These are phyloP conservation scores for Quercus tomentella DNA, from an alignment of 331 rosid genomes.

Conservation along the genomic window DNA sequence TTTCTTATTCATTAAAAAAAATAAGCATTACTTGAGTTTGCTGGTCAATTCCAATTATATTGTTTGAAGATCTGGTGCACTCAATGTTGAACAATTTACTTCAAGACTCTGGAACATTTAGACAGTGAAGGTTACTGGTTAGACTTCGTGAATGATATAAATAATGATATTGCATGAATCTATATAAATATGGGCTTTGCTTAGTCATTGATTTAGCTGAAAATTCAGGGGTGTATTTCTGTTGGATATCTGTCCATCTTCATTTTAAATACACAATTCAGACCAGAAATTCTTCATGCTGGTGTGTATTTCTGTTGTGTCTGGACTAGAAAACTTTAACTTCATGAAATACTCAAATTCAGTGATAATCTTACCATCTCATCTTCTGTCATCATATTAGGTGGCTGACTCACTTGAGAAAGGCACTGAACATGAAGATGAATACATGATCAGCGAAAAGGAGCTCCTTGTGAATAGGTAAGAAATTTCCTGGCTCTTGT, in stretches of 20 bases:
- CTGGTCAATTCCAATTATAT: not conserved
- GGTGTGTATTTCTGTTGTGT: not conserved
- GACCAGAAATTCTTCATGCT: not conserved
- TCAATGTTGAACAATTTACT: not conserved
- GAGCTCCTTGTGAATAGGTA: constrained; percentile 98
- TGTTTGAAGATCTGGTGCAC: not conserved
- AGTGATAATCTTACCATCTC: not conserved
- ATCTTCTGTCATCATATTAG: constrained; percentile 31
- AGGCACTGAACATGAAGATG: constrained; percentile 99
- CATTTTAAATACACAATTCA: not conserved
- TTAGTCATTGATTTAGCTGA: not conserved
- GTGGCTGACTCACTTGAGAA: constrained; percentile 98
- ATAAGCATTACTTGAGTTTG: no score
- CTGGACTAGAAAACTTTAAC: not conserved
- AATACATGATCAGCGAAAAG: constrained; percentile 97
- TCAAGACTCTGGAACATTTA: not conserved
- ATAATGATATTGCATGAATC: not conserved
- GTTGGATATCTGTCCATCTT: not conserved
- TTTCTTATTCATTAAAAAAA: not conserved
- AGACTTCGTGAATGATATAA: not conserved
- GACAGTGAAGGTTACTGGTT: not conserved
- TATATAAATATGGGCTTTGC: not conserved
- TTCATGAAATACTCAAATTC: not conserved
- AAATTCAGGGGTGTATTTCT: not conserved
- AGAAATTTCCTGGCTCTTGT: not conserved